Evolutionary conservation across 2,329 filamentous ascomycete genomes (phyloP).

Genomic region (Drechslerella coelobrocha): DNA sequence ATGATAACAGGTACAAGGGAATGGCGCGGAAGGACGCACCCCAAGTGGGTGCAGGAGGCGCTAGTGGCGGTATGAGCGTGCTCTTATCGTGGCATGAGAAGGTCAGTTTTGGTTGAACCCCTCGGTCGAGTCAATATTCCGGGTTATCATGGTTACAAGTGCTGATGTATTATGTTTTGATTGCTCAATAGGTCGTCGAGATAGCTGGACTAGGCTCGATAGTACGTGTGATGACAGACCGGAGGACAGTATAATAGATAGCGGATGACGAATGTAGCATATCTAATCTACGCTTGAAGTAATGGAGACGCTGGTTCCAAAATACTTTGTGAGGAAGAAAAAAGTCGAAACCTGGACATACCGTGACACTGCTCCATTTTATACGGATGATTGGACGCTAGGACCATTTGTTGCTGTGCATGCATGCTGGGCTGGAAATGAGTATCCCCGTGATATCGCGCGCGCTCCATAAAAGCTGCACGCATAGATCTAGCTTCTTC

Average conservation of each 20-base stretch:
- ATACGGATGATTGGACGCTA: too few species aligned
- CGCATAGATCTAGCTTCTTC: too few species aligned
- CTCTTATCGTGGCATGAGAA: slow-evolving; percentile 99
- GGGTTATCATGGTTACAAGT: neutral
- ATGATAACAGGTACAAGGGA: slow-evolving; percentile 31
- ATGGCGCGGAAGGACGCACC: slow-evolving; percentile 45
- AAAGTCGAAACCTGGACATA: too few species aligned
- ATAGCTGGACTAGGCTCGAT: slow-evolving; percentile 90
- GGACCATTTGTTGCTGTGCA: too few species aligned
- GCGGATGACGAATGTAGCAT: neutral
- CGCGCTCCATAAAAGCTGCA: too few species aligned
- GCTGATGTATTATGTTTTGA: neutral
- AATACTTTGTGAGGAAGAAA: too few species aligned
- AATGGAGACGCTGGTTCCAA: neutral
- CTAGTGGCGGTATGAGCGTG: slow-evolving; percentile 92
- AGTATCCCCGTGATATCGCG: too few species aligned
- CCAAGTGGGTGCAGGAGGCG: slow-evolving; percentile 61
- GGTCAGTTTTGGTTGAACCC: slow-evolving; percentile 62
- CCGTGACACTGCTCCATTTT: too few species aligned
- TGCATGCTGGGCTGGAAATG: too few species aligned
- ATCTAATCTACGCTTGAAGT: neutral
- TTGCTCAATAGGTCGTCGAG: slow-evolving; percentile 67
- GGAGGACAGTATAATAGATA: slow-evolving; percentile 75
- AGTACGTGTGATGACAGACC: slow-evolving; percentile 93
- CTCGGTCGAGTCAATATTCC: too few species aligned